phyloP scores from a whole-genome alignment of 1,139 yeast species.

The Kazachstania sp. region DNA sequence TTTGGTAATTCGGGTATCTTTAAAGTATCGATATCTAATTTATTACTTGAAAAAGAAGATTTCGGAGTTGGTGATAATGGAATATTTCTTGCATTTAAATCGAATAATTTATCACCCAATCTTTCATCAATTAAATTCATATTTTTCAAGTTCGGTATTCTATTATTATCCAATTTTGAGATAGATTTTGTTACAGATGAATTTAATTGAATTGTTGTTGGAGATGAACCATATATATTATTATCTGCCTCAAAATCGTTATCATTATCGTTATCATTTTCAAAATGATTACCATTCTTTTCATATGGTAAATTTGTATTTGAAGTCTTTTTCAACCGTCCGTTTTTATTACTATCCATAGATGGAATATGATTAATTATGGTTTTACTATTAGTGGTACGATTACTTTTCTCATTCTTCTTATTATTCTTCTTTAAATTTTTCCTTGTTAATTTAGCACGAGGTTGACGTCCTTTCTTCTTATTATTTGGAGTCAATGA shows the following conservation, averaged over 20 bases:
- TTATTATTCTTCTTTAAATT: neutral
- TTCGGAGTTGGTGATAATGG: slow-evolving; percentile 30
- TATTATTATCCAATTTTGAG: slow-evolving; percentile 13
- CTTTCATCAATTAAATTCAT: slow-evolving; percentile 13
- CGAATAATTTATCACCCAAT: slow-evolving; percentile 20
- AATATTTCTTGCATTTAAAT: slow-evolving; percentile 12
- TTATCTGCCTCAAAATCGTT: slow-evolving; percentile 10
- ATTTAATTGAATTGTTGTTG: slow-evolving; percentile 30
- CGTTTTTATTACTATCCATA: slow-evolving; percentile 1
- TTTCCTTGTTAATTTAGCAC: neutral
- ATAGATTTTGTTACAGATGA: slow-evolving; percentile 29
- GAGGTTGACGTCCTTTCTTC: neutral
- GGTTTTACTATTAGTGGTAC: neutral
- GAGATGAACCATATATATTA: slow-evolving; percentile 28
- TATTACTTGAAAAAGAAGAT: slow-evolving; percentile 8
- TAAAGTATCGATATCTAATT: slow-evolving; percentile 9
- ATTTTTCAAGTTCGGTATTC: slow-evolving; percentile 14
- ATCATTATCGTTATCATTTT: neutral
- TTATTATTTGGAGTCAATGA: neutral
- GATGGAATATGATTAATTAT: slow-evolving; percentile 1
- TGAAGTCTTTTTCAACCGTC: neutral
- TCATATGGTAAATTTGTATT: neutral
- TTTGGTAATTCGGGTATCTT: slow-evolving; percentile 31
- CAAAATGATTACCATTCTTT: neutral
- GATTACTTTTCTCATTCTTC: neutral